Conservation (phyloP, 805 yeast genomes). For the Candida insectorum region DNA sequence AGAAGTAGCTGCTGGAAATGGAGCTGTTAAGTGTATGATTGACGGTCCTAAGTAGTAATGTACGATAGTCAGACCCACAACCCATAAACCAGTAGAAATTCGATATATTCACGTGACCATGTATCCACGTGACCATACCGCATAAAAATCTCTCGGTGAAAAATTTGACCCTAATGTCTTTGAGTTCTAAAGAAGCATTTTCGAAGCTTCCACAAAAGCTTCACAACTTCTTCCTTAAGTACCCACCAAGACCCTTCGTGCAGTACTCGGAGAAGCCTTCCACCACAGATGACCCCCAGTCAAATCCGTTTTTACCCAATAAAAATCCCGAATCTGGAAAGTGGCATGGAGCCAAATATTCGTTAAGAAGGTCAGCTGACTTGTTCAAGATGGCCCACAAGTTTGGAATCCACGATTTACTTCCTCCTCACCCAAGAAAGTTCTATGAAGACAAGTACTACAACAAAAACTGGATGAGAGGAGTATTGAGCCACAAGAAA, state of each 20-base stretch:
- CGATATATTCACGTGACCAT: background rate
- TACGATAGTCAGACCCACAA: background rate
- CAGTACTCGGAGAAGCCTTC: slow-evolving; percentile 65
- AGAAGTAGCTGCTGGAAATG: slow-evolving; percentile 59
- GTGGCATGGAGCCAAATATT: slow-evolving; percentile 74
- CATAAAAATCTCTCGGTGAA: slow-evolving; percentile 2
- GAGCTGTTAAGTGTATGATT: slow-evolving; percentile 76
- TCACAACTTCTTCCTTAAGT: slow-evolving; percentile 71
- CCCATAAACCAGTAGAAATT: too few species aligned
- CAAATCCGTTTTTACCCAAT: slow-evolving; percentile 86
- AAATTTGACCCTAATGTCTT: slow-evolving; percentile 18
- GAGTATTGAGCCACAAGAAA: slow-evolving; percentile 76
- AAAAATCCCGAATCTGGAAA: slow-evolving; percentile 77
- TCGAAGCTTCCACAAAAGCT: slow-evolving; percentile 65
- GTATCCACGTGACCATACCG: background rate
- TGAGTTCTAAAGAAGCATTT: slow-evolving; percentile 45
- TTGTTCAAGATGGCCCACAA: slow-evolving; percentile 77
- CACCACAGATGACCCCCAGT: slow-evolving; percentile 59
- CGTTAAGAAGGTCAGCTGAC: slow-evolving; percentile 79
- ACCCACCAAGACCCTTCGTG: slow-evolving; percentile 80
- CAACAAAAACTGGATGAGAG: slow-evolving; percentile 67
- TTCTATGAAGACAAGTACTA: slow-evolving; percentile 78
- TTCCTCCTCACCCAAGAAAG: slow-evolving; percentile 68
- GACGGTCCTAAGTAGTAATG: slow-evolving; percentile 63
- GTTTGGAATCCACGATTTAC: slow-evolving; percentile 72